A percentile compares a stretch with the other conserved stretches of the same genome.
phyloP scores from a whole-genome alignment of 768 basidiomycete species.

The Calocybe indica region DNA sequence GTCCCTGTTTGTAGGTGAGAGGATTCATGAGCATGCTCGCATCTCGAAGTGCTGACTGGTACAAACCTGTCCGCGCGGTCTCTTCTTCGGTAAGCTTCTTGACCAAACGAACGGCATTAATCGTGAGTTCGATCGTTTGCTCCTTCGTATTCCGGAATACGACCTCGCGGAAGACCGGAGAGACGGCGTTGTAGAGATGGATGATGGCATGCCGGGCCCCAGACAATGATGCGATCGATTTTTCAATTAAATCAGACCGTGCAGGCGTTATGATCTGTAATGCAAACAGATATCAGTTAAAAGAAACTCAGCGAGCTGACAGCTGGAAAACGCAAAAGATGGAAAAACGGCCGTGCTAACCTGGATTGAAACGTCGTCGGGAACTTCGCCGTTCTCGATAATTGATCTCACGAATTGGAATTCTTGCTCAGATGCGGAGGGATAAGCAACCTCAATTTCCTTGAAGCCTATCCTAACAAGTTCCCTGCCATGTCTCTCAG shows the following conservation, averaged over 20 bases:
- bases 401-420: conserved; percentile 70
- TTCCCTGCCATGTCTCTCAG: conserved; percentile 56
- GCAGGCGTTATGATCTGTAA: conserved; percentile 73
- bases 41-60: too few species aligned
- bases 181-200: conserved; percentile 85
- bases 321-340: not conserved
- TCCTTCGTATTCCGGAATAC: conserved; percentile 75
- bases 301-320: too few species aligned
- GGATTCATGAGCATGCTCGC: not conserved
- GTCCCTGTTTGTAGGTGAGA: conserved; percentile 28
- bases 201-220: conserved; percentile 76
- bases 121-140: conserved; percentile 69
- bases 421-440: conserved; percentile 77
- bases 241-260: conserved; percentile 69
- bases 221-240: conserved; percentile 68
- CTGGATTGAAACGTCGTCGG: conserved; percentile 78
- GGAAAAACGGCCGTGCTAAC: conserved; percentile 28
- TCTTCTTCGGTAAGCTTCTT: conserved; percentile 65
- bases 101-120: conserved; percentile 63
- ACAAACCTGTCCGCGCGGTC: conserved; percentile 47
- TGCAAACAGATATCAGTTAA: not conserved
- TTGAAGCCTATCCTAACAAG: conserved; percentile 76
- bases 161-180: conserved; percentile 67
- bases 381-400: conserved; percentile 57
- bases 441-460: conserved; percentile 84